Evolutionary conservation across 257 asterid species (phyloP).

Genomic region (Capsicum rhomboideum): DNA sequence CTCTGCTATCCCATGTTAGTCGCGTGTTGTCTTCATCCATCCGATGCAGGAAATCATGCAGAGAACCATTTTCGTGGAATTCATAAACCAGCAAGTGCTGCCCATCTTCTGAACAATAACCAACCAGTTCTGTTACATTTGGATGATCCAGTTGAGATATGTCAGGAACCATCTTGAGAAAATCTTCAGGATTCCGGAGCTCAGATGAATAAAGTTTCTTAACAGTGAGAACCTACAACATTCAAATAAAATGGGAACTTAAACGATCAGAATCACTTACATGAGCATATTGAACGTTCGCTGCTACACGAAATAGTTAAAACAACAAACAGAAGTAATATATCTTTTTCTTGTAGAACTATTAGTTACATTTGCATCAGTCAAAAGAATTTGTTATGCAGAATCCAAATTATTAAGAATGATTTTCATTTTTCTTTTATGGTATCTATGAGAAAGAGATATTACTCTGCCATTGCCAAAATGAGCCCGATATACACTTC

Average conservation of each 20-base stretch:
- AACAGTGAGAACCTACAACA: slow-evolving; percentile 68
- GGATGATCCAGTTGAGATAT: slow-evolving; percentile 72
- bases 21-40: slow-evolving; percentile 60
- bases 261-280: background rate
- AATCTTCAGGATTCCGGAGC: slow-evolving; percentile 54
- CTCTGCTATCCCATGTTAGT: slow-evolving; percentile 77
- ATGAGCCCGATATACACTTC: slow-evolving; percentile 81
- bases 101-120: slow-evolving; percentile 87
- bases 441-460: background rate
- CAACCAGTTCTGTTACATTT: slow-evolving; percentile 74
- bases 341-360: background rate
- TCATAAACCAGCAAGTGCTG: slow-evolving; percentile 74
- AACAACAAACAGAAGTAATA: background rate
- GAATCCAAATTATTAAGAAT: background rate
- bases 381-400: background rate
- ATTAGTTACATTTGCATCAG: background rate
- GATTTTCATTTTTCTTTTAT: background rate
- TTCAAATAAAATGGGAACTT: background rate
- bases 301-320: background rate
- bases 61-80: slow-evolving; percentile 72
- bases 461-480: slow-evolving; percentile 71
- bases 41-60: slow-evolving; percentile 63
- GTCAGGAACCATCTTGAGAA: slow-evolving; percentile 58
- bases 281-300: background rate
- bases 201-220: slow-evolving; percentile 72